These are phyloP conservation scores for Vitis amurensis DNA, from an alignment of 164 flowering plant species.

Conservation along the genomic window DNA sequence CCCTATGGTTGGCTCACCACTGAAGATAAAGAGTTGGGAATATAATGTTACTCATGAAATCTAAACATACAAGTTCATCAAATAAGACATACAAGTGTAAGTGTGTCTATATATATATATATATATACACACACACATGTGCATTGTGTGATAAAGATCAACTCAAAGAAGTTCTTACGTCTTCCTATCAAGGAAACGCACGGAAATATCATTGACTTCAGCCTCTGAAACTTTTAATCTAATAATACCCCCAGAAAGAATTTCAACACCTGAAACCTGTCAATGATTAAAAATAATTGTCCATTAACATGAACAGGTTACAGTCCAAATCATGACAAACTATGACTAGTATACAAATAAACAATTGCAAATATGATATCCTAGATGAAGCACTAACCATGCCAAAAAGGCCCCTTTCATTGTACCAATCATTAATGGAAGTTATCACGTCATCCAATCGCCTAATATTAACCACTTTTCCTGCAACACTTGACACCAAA, in stretches of 20 bases:
- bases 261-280: conserved; percentile 90
- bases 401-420: conserved; percentile 96
- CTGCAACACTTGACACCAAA: conserved; percentile 83
- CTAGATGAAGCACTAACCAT: conserved; percentile 51
- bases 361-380: background rate
- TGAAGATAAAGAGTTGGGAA: conserved; percentile 29
- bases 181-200: conserved; percentile 86
- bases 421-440: conserved; percentile 94
- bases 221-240: conserved; percentile 90
- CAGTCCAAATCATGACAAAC: background rate
- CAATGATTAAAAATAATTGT: background rate
- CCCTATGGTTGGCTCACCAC: conserved; percentile 95
- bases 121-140: background rate
- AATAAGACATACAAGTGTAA: too few relatives aligned
- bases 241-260: conserved; percentile 93
- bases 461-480: conserved; percentile 85
- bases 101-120: too few relatives aligned
- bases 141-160: background rate
- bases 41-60: conserved; percentile 1
- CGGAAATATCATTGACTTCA: conserved; percentile 82
- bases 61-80: background rate
- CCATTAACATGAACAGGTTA: background rate
- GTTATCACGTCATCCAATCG: conserved; percentile 80
- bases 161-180: conserved; percentile 54
- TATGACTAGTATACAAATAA: background rate